Evolutionary conservation across 352 stramenopile genomes (phyloP).

Genomic region (Blastocystis sp.): DNA sequence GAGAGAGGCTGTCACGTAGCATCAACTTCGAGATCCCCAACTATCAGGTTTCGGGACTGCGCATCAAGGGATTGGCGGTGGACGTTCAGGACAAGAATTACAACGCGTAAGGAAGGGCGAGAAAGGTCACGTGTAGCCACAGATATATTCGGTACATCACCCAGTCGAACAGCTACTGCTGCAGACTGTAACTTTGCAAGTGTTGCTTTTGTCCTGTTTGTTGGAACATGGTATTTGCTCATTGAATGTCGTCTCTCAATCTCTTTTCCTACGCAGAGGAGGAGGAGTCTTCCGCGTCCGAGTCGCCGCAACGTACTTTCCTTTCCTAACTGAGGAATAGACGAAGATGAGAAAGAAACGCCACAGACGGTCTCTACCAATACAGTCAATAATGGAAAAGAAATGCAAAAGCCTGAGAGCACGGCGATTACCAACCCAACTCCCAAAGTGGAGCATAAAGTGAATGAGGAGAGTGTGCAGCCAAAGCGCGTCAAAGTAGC

Average conservation of each 20-base stretch:
- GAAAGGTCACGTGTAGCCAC: background rate
- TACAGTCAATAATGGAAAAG: too few relatives aligned
- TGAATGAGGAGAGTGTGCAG: too few relatives aligned
- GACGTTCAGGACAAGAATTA: conserved; percentile 14
- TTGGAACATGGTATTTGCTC: background rate
- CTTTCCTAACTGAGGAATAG: too few relatives aligned
- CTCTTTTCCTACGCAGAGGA: conserved; percentile 11
- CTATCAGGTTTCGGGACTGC: conserved; percentile 94
- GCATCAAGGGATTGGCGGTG: conserved; percentile 54
- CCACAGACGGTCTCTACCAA: too few relatives aligned
- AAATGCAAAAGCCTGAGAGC: too few relatives aligned
- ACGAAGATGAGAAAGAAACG: too few relatives aligned
- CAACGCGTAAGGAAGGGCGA: background rate
- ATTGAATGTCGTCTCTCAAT: conserved; percentile 3
- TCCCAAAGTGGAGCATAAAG: too few relatives aligned
- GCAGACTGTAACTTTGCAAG: conserved; percentile 72
- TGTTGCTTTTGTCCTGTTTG: conserved; percentile 14
- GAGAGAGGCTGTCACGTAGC: background rate
- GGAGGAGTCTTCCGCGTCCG: too few relatives aligned
- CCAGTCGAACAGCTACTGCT: conserved; percentile 91
- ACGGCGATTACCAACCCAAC: too few relatives aligned
- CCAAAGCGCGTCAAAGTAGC: too few relatives aligned
- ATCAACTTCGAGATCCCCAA: conserved; percentile 99
- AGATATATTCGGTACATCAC: conserved; percentile 96
- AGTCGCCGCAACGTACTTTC: too few relatives aligned